Conservation (phyloP, 2,329 filamentous ascomycete genomes). For the Stagonosporopsis rhizophila region DNA sequence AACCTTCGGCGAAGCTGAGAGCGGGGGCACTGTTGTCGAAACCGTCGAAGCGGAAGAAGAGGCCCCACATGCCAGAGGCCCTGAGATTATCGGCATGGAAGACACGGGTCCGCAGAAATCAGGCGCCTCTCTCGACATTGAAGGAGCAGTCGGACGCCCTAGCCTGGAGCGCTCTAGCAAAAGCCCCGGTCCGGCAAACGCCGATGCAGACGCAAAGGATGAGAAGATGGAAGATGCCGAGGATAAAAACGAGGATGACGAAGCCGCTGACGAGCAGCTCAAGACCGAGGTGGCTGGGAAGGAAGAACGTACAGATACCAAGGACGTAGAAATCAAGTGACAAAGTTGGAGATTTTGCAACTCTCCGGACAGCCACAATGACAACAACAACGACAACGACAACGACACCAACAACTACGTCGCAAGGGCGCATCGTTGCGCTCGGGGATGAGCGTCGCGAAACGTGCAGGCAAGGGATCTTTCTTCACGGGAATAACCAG, state of each 20-base stretch:
- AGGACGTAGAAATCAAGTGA: constrained; percentile 35
- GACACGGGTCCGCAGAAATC: constrained; percentile 82
- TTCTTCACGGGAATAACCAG: too few species aligned
- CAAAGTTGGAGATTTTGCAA: constrained; percentile 17
- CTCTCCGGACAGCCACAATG: background rate
- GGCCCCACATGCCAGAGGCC: constrained; percentile 80
- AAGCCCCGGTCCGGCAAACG: constrained; percentile 30
- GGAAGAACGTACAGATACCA: constrained; percentile 18
- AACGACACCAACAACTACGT: background rate
- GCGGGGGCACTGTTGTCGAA: constrained; percentile 41
- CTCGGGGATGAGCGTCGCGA: background rate
- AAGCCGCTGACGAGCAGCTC: constrained; percentile 20
- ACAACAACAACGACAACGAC: background rate
- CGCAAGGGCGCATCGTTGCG: background rate
- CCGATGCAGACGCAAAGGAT: constrained; percentile 21
- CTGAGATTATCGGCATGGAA: constrained; percentile 81
- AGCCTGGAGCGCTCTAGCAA: constrained; percentile 39
- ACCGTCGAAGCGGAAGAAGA: constrained; percentile 61
- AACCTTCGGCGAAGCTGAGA: constrained; percentile 36
- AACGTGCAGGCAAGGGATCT: background rate
- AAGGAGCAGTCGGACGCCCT: constrained; percentile 47
- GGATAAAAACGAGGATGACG: constrained; percentile 25
- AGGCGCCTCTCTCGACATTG: constrained; percentile 54
- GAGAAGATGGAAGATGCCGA: constrained; percentile 32
- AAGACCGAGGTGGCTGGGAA: constrained; percentile 23